Conservation (phyloP, 2,329 filamentous ascomycete genomes). For the Nemania abortiva region DNA sequence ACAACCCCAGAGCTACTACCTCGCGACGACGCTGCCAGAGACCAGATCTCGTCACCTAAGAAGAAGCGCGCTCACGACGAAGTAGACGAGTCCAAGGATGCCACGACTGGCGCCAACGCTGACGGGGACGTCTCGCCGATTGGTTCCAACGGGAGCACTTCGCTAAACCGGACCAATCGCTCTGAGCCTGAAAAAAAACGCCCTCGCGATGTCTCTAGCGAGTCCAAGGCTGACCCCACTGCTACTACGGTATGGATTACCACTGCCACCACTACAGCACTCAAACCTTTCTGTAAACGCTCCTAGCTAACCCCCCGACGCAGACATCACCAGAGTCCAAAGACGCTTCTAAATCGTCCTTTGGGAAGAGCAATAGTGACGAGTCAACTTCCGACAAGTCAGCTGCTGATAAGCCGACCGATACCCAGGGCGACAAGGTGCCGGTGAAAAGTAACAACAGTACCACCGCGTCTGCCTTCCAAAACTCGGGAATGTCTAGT, state of each 20-base stretch:
- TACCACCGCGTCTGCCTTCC: conserved; percentile 72
- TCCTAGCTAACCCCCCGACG: conserved; percentile 17
- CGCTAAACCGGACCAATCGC: conserved; percentile 60
- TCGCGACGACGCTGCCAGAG: conserved; percentile 58
- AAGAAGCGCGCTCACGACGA: conserved; percentile 74
- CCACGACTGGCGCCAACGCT: conserved; percentile 50
- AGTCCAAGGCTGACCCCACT: conserved; percentile 51
- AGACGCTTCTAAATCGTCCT: conserved; percentile 17
- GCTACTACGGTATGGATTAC: conserved; percentile 51
- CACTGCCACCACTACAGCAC: not conserved
- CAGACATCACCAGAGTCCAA: conserved; percentile 37
- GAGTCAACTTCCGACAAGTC: conserved; percentile 26
- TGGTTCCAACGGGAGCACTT: conserved; percentile 59
- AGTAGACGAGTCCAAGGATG: conserved; percentile 63
- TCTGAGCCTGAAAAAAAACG: conserved; percentile 76
- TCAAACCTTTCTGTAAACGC: not conserved
- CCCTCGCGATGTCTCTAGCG: conserved; percentile 64
- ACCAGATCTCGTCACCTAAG: conserved; percentile 70
- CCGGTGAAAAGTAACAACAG: conserved; percentile 50
- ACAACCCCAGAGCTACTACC: conserved; percentile 40
- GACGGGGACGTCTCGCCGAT: conserved; percentile 55
- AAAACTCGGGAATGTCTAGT: conserved; percentile 65
- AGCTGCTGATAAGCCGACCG: conserved; percentile 30
- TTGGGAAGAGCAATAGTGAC: conserved; percentile 27
- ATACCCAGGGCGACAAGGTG: conserved; percentile 1